These are phyloP conservation scores for Delitschia confertaspora DNA, from an alignment of 495 filamentous ascomycete species.

Conservation along the genomic window DNA sequence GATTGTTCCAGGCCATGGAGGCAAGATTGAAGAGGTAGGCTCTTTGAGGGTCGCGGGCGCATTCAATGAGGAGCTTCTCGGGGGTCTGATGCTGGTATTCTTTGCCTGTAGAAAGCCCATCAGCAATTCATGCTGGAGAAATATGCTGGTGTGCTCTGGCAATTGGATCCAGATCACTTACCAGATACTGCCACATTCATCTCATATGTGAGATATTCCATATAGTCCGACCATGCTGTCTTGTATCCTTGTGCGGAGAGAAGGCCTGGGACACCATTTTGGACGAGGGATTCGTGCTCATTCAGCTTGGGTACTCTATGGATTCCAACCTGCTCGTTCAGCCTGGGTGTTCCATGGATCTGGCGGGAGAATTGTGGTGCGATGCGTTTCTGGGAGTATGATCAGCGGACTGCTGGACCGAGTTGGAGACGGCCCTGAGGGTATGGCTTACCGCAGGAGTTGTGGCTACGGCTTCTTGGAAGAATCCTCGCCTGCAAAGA, in stretches of 20 bases:
- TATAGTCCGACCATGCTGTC: slow-evolving; percentile 77
- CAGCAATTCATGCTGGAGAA: not conserved
- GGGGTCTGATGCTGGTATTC: slow-evolving; percentile 45
- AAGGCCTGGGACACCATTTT: slow-evolving; percentile 58
- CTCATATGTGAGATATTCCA: slow-evolving; percentile 58
- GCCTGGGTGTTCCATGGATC: slow-evolving; percentile 49
- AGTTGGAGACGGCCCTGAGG: slow-evolving; percentile 1
- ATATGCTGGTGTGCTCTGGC: not conserved
- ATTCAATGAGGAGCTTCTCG: slow-evolving; percentile 61
- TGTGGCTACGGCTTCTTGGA: slow-evolving; percentile 40
- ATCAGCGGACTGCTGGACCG: slow-evolving; percentile 12
- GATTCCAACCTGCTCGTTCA: slow-evolving; percentile 52
- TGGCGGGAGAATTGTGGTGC: slow-evolving; percentile 26
- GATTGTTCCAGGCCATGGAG: slow-evolving; percentile 92
- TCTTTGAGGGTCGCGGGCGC: slow-evolving; percentile 64
- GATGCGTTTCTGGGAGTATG: slow-evolving; percentile 17
- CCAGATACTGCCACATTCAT: slow-evolving; percentile 67
- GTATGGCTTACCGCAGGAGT: slow-evolving; percentile 13
- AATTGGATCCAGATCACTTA: slow-evolving; percentile 36
- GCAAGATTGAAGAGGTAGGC: slow-evolving; percentile 89
- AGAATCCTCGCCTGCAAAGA: slow-evolving; percentile 43
- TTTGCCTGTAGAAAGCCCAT: slow-evolving; percentile 35
- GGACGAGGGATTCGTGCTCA: slow-evolving; percentile 43
- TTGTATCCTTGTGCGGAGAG: slow-evolving; percentile 57
- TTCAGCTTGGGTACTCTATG: slow-evolving; percentile 55